Evolutionary conservation across 805 yeast genomes (phyloP).

Genomic region (Blastobotrys muscicola): DNA sequence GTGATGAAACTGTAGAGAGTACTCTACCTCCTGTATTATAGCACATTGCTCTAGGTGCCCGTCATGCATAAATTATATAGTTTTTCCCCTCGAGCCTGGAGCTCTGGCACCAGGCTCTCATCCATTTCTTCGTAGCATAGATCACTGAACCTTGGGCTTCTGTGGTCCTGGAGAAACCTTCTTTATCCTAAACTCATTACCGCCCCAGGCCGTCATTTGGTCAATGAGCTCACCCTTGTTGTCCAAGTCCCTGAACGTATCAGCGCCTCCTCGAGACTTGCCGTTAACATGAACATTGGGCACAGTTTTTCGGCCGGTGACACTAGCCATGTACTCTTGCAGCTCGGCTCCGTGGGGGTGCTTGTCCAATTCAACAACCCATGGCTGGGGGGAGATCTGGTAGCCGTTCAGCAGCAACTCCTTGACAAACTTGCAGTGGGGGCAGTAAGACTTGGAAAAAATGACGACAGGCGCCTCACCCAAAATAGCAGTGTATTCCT

Average conservation of each 20-base stretch:
- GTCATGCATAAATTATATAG: not conserved
- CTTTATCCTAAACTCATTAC: conserved; percentile 17
- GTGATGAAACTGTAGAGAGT: no score
- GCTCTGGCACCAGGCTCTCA: not conserved
- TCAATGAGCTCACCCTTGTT: conserved; percentile 43
- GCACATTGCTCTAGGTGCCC: not conserved
- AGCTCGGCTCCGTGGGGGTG: conserved; percentile 68
- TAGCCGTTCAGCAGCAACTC: conserved; percentile 53
- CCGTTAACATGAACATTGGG: conserved; percentile 80
- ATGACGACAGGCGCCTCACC: conserved; percentile 45
- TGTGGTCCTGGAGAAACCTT: conserved; percentile 8
- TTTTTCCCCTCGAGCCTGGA: not conserved
- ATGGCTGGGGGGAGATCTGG: conserved; percentile 60
- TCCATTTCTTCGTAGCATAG: not conserved
- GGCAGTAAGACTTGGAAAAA: conserved; percentile 49
- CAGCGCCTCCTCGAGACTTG: conserved; percentile 77
- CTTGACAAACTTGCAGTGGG: conserved; percentile 67
- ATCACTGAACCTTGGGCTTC: conserved; percentile 5
- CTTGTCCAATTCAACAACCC: conserved; percentile 71
- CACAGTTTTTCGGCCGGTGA: conserved; percentile 77
- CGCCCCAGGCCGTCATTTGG: conserved; percentile 46
- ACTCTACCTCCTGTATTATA: no score
- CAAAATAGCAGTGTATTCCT: conserved; percentile 49
- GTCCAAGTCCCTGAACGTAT: conserved; percentile 63
- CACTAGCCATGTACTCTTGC: conserved; percentile 58